Evolutionary conservation across 2,329 filamentous ascomycete species (phyloP).

Genomic region (Ascochyta lentis): DNA sequence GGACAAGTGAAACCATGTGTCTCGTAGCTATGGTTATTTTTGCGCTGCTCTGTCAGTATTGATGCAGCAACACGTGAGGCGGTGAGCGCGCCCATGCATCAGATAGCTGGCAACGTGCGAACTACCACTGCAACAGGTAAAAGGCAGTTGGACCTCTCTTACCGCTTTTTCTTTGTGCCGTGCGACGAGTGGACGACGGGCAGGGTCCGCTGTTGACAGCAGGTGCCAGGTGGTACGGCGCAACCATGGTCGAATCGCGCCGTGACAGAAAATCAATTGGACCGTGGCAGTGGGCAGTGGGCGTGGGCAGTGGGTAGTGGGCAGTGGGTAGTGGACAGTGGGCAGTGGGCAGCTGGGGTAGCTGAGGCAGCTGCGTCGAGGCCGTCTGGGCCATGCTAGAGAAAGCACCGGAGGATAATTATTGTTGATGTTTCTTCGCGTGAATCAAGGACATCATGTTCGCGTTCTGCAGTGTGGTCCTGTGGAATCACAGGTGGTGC

Average conservation of each 20-base stretch:
- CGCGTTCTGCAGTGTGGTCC: too few relatives aligned
- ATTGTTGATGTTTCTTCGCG: background rate
- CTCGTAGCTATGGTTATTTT: conserved; percentile 12
- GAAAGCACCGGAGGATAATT: background rate
- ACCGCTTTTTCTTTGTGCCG: conserved; percentile 44
- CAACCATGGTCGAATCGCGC: conserved; percentile 23
- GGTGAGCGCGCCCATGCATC: conserved; percentile 36
- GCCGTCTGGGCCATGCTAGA: conserved; percentile 10
- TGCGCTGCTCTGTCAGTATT: conserved; percentile 27
- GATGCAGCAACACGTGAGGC: conserved; percentile 26
- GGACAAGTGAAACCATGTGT: conserved; percentile 17
- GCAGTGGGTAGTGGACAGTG: too few relatives aligned
- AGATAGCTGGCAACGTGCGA: conserved; percentile 26
- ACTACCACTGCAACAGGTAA: conserved; percentile 41
- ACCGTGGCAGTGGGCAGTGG: conserved; percentile 10
- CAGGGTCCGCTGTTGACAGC: conserved; percentile 26
- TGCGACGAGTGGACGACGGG: conserved; percentile 25
- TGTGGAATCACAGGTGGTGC: background rate
- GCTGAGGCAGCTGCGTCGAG: conserved; percentile 25
- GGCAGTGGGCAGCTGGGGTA: too few relatives aligned
- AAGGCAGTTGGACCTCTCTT: conserved; percentile 30
- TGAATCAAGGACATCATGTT: too few relatives aligned
- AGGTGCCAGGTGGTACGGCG: conserved; percentile 29
- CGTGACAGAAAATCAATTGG: conserved; percentile 33
- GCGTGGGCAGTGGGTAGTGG: too few relatives aligned